Evolutionary conservation across 2,329 filamentous ascomycete genomes (phyloP), one percentile per base, ranked within the genome.

Genomic region (Lecanicillium sp.): DNA sequence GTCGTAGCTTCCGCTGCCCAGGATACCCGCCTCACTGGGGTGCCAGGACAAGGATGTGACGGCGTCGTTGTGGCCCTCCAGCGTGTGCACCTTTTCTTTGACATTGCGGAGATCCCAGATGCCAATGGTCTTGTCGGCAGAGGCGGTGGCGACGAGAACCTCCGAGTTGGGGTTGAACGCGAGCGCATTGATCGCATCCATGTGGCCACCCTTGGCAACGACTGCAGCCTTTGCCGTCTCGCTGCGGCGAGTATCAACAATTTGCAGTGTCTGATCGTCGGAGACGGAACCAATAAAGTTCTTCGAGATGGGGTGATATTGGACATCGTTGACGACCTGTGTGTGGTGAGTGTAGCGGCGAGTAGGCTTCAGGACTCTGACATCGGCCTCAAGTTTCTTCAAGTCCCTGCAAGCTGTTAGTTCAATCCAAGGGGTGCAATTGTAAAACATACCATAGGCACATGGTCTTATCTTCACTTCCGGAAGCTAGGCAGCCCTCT

Each of bases 11-110:
- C 86, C 88, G 60, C 90, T 96, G 48, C 89, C 93, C 21, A 98
- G 74, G 51, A 98, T 87, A 27, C 87, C 82, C 50, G 87, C 81
- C 63, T 98, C 90, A 36, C 85, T 84, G 0, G 94, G 94, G 68
- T 98, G 90, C 93, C 93, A 98, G 29, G 90, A 81, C 38, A 98
- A 74, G 8, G 90, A 94, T 5, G 91, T 95, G 48, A 98, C 91
- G 19, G 87, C 84, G 60, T 95, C 90, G 50, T 78, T 81, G 67
- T 98, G 93, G 39, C 87, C 88, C 62, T 95, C 87, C 3, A 96
- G 78, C 1, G 86, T 86, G 71, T 98, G 91, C 3, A 97, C 78
- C 68, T 91, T 95, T 55, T 87, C 81, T 63, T 89, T 90, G 50
- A 95, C 78, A 61, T 95, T 94, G 55, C 93, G 84, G 52, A 98